phyloP scores from a whole-genome alignment of 139 green algal species.

The Coelastrella sp. region DNA sequence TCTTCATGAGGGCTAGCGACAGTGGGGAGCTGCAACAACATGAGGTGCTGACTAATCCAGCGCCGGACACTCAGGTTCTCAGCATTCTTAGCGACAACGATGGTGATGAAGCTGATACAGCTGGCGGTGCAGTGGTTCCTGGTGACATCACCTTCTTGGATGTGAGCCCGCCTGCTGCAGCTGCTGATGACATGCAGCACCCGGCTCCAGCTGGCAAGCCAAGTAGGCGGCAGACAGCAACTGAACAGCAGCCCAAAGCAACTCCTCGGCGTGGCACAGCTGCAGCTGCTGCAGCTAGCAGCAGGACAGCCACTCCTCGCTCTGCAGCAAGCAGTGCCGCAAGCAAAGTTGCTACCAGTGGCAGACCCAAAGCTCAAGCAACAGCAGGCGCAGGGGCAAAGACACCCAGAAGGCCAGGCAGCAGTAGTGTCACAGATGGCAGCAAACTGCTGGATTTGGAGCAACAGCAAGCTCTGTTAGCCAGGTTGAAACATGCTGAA shows the following conservation, averaged over 20 bases:
- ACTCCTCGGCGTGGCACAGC: background rate
- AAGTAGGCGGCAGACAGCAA: too few species aligned
- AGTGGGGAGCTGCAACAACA: background rate
- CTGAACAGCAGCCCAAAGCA: background rate
- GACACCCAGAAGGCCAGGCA: background rate
- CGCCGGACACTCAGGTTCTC: background rate
- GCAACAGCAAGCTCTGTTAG: constrained; percentile 13
- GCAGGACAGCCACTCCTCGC: background rate
- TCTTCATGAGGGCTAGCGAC: background rate
- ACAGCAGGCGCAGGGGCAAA: background rate
- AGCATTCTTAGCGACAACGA: background rate
- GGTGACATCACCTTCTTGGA: background rate
- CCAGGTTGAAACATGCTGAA: constrained; percentile 4
- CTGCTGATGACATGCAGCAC: background rate
- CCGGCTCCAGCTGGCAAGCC: too few species aligned
- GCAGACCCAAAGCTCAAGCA: background rate
- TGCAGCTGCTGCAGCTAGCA: background rate
- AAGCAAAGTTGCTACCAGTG: background rate
- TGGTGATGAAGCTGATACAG: background rate
- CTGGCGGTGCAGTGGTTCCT: too few species aligned
- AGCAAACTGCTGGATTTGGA: background rate
- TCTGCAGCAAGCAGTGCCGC: background rate
- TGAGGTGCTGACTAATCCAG: background rate
- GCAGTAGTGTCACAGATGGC: background rate
- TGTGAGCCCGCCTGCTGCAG: background rate